Conservation (phyloP, 1,284 basidiomycete genomes). For the Microbotryum saponariae region DNA sequence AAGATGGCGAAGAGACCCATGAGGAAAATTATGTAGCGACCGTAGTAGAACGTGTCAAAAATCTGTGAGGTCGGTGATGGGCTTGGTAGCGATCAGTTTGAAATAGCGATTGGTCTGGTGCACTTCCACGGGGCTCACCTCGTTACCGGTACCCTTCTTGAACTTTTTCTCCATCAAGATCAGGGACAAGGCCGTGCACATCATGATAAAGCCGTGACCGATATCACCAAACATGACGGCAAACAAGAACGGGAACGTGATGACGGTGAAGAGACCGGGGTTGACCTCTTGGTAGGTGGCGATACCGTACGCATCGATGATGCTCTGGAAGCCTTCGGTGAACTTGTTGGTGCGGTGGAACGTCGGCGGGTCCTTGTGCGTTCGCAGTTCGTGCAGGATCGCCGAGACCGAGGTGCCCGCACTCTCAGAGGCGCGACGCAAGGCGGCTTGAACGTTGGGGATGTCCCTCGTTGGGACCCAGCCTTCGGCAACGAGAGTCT, state of each 20-base stretch:
- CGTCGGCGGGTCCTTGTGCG: slow-evolving; percentile 87
- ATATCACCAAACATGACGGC: slow-evolving; percentile 99
- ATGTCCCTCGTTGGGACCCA: slow-evolving; percentile 96
- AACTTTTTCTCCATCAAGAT: slow-evolving; percentile 75
- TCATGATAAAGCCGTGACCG: slow-evolving; percentile 84
- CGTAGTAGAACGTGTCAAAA: slow-evolving; percentile 78
- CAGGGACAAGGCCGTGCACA: slow-evolving; percentile 71
- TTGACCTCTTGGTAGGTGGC: slow-evolving; percentile 96
- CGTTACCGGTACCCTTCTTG: slow-evolving; percentile 63
- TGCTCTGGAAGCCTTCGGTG: slow-evolving; percentile 93
- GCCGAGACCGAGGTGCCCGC: slow-evolving; percentile 88
- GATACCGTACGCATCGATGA: slow-evolving; percentile 96
- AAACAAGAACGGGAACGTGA: slow-evolving; percentile 75
- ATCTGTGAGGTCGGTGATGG: slow-evolving; percentile 51
- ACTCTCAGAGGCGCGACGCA: slow-evolving; percentile 89
- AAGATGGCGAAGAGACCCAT: slow-evolving; percentile 73
- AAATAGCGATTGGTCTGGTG: not conserved
- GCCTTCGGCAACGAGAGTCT: slow-evolving; percentile 93
- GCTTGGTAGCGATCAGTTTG: not conserved
- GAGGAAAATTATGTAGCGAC: slow-evolving; percentile 82
- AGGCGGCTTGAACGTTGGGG: slow-evolving; percentile 71
- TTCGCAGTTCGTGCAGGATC: slow-evolving; percentile 82
- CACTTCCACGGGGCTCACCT: slow-evolving; percentile 47
- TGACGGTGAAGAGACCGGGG: slow-evolving; percentile 60
- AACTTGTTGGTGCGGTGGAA: slow-evolving; percentile 94